Percentiles rank a stretch among this genome's conserved stretches.
Conservation (phyloP, 129 eudicot genomes). For the Calendula officinalis region DNA sequence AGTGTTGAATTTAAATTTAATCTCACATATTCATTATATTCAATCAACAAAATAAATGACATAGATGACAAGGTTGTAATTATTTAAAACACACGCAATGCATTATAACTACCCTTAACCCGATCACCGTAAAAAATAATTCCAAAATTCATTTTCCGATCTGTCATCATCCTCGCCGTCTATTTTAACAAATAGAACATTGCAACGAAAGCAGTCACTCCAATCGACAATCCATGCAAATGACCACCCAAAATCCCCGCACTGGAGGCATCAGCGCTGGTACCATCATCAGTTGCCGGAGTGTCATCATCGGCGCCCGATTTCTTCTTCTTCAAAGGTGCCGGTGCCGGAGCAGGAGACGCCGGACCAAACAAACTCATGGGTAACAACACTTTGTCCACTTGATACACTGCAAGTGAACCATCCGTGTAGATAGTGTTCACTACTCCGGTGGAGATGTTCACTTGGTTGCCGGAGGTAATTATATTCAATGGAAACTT, state of each 20-base stretch:
- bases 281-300: constrained; percentile 23
- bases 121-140: not conserved
- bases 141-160: constrained; percentile 6
- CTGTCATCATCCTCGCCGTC: constrained; percentile 10
- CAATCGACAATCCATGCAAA: constrained; percentile 28
- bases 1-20: not conserved
- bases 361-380: constrained; percentile 50
- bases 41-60: constrained; percentile 4
- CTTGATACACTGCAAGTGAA: constrained; percentile 71
- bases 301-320: constrained; percentile 40
- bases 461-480: constrained; percentile 48
- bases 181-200: constrained; percentile 29
- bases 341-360: constrained; percentile 65
- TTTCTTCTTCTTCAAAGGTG: constrained; percentile 41
- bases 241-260: constrained; percentile 23
- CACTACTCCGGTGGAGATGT: too few relatives aligned
- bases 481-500: constrained; percentile 72
- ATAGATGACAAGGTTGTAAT: not conserved
- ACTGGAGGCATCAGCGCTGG: constrained; percentile 43
- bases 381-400: constrained; percentile 75
- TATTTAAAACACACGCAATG: constrained; percentile 11
- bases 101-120: constrained; percentile 10
- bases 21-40: constrained; percentile 3
- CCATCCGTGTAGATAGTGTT: constrained; percentile 61
- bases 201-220: constrained; percentile 17